A percentile compares a stretch with the other conserved stretches of the same genome.
These are phyloP conservation scores for Amphibolis antarctica DNA, from an alignment of 106 monocot genomes.

Conservation along the genomic window DNA sequence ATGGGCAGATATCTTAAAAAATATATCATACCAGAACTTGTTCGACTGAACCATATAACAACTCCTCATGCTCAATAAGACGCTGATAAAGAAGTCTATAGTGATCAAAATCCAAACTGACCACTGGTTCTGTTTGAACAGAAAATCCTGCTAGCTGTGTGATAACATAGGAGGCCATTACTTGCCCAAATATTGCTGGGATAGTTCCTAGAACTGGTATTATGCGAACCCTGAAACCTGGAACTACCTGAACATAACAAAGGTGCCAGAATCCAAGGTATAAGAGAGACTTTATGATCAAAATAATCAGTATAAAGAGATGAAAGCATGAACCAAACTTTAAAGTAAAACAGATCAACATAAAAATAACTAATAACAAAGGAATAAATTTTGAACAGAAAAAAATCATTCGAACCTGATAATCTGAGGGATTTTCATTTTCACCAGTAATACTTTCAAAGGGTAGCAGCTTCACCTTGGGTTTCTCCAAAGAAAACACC, in stretches of 20 bases:
- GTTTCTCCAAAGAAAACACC: slow-evolving; percentile 94
- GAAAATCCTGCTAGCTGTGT: slow-evolving; percentile 50
- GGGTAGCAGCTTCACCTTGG: slow-evolving; percentile 90
- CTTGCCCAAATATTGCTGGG: slow-evolving; percentile 97
- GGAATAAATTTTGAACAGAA: not conserved
- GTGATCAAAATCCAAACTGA: slow-evolving; percentile 90
- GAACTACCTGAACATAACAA: slow-evolving; percentile 60
- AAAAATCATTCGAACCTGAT: slow-evolving; percentile 50
- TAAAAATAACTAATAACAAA: not conserved
- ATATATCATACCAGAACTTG: slow-evolving; percentile 72
- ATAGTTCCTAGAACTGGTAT: slow-evolving; percentile 97
- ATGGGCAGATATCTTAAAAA: not conserved
- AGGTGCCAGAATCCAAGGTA: not conserved
- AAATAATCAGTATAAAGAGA: not conserved
- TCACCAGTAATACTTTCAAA: slow-evolving; percentile 54
- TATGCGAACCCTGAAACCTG: slow-evolving; percentile 96
- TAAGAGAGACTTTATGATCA: not conserved
- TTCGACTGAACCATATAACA: slow-evolving; percentile 65
- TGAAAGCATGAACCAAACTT: not conserved
- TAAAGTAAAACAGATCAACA: not conserved
- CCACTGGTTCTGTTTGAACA: slow-evolving; percentile 78
- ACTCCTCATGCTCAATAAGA: slow-evolving; percentile 94
- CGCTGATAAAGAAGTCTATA: slow-evolving; percentile 88
- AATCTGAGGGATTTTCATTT: slow-evolving; percentile 88
- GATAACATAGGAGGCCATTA: slow-evolving; percentile 84